A percentile compares a stretch with the other conserved stretches of the same genome.
phyloP scores from a whole-genome alignment of 129 eudicot genomes.

The Daucus carota region DH1_v3.0 NC_030385.2:26747501-26748000 shows the following conservation, averaged over 20 bases:
- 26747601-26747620: constrained; percentile 43
- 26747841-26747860: constrained; percentile 4
- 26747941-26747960: constrained; percentile 23
- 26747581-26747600: constrained; percentile 52
- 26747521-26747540: constrained; percentile 78
- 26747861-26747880: constrained; percentile 13
- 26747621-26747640: constrained; percentile 70
- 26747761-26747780: constrained; percentile 22
- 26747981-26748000: constrained; percentile 31
- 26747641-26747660: constrained; percentile 36
- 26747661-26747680: constrained; percentile 33
- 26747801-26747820: constrained; percentile 21
- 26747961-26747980: constrained; percentile 27
- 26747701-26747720: constrained; percentile 14
- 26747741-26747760: constrained; percentile 25
- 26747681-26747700: constrained; percentile 8
- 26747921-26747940: constrained; percentile 16
- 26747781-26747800: constrained; percentile 25
- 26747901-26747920: constrained; percentile 23
- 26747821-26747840: constrained; percentile 20
- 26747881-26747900: constrained; percentile 5
- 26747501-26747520: constrained; percentile 77
- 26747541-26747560: constrained; percentile 74
- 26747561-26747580: constrained; percentile 70
- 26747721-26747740: constrained; percentile 23